These are phyloP conservation scores for Annona squamosa DNA, from an alignment of 164 flowering plant genomes.

Conservation along the genomic window DNA sequence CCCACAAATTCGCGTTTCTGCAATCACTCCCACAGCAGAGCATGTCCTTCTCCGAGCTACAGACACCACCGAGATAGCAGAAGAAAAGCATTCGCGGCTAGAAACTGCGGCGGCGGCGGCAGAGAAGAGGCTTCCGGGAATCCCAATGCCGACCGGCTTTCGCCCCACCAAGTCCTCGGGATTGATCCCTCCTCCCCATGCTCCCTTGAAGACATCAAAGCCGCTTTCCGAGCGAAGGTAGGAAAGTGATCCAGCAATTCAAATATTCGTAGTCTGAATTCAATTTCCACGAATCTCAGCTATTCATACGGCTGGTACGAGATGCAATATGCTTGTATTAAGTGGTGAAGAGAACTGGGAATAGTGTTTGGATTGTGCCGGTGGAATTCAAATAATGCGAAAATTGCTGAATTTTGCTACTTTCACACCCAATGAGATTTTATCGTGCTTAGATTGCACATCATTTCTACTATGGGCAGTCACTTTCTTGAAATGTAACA, in stretches of 20 bases:
- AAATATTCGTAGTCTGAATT: too few species aligned
- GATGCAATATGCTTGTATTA: too few species aligned
- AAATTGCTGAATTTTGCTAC: too few species aligned
- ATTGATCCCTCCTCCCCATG: constrained; percentile 7
- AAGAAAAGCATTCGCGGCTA: background rate
- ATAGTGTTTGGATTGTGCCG: too few species aligned
- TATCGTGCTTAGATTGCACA: background rate
- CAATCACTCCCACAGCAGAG: background rate
- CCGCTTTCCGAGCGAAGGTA: constrained; percentile 14
- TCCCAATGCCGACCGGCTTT: constrained; percentile 1
- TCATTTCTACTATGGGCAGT: background rate
- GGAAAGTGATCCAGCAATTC: background rate
- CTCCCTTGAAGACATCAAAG: constrained; percentile 11
- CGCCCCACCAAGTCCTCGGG: constrained; percentile 11
- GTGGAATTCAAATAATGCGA: too few species aligned
- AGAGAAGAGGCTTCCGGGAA: background rate
- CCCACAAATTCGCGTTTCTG: background rate
- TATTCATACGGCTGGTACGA: too few species aligned
- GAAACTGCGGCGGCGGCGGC: background rate
- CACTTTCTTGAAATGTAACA: constrained; percentile 14
- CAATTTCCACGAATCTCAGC: too few species aligned
- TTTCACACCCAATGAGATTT: too few species aligned
- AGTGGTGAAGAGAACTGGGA: too few species aligned
- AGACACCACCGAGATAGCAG: background rate
- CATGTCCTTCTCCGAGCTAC: background rate